Evolutionary conservation across 106 monocot species (phyloP), one percentile per base, ranked within the genome.

Genomic region (Acorus calamus): DNA sequence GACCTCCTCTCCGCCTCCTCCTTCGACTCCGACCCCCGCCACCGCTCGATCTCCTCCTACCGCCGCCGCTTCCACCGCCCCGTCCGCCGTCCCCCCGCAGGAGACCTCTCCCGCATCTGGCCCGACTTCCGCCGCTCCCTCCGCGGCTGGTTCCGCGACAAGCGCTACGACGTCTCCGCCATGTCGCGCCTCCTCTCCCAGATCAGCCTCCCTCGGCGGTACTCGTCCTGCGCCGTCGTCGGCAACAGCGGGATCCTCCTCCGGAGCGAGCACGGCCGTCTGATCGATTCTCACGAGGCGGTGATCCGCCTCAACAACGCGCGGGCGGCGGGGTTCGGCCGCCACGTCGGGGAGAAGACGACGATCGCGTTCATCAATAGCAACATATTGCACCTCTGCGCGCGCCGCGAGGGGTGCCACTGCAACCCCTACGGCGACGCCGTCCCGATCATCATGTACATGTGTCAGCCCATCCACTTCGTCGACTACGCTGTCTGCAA

Each of bases 231-330:
- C 74, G 91, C 91, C 3, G 91, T 92, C 4, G 91, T 92, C 57
- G 91, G 91, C 3, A 92, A 92, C 64, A 87, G 91, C 60, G 91
- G 91, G 7, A 89, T 93, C 66, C 71, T 93, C 8, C 74, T 93
- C 42, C 75, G 74, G 3, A 13, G 46, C 5, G 72, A 69, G 47
- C 51, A 65, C 53, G 91, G 87, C 5, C 66, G 62, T 4, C 69
- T 86, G 46, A 92, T 92, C 66, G 91, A 92, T 63, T 6, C 53
- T 62, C 91, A 92, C 61, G 81, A 87, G 6, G 53, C 78, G 8
- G 84, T 92, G 10, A 82, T 92, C 65, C 64, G 92, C 43, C 81
- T 92, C 13, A 87, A 92, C 71, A 92, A 87, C 61, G 92, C 92
- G 6, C 65, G 77, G 47, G 81, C 49, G 14, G n/a, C 44, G 2